Percentiles rank a stretch among this genome's conserved stretches.
Conservation (phyloP, 345 rosid species). For the Isatis tinctoria region DNA sequence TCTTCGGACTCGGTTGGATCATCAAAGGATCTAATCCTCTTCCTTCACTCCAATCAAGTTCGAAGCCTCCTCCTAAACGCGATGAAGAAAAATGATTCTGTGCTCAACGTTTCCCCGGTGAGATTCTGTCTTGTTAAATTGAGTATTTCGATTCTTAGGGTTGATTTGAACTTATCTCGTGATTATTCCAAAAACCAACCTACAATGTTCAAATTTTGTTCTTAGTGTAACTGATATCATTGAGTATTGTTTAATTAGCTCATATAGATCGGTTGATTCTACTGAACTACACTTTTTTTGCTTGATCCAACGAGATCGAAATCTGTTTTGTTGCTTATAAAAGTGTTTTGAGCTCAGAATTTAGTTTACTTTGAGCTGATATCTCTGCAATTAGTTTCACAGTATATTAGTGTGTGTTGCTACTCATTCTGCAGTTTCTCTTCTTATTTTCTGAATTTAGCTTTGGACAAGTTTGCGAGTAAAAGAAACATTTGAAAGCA, state of each 20-base stretch:
- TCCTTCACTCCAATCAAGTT: constrained; percentile 47
- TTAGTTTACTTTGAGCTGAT: neutral
- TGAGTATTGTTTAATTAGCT: neutral
- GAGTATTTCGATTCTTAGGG: neutral
- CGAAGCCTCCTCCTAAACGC: constrained; percentile 7
- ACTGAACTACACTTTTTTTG: too few species aligned
- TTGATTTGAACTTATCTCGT: too few species aligned
- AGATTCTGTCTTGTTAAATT: neutral
- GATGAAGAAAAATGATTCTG: constrained; percentile 16
- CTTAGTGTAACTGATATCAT: neutral
- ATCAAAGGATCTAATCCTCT: constrained; percentile 87
- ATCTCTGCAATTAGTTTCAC: neutral
- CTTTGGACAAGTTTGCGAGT: neutral
- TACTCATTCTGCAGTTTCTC: too few species aligned
- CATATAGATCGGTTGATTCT: too few species aligned
- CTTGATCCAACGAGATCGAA: neutral
- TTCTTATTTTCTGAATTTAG: neutral
- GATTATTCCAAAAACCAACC: too few species aligned
- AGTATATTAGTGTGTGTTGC: too few species aligned
- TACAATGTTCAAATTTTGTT: too few species aligned
- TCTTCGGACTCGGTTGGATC: constrained; percentile 84
- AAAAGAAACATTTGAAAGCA: neutral
- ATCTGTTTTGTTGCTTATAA: neutral
- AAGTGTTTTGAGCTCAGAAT: too few species aligned
- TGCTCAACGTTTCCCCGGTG: neutral